Base-by-base conservation (phyloP, 257 asterid species). In the Ilex aquifolium region DNA sequence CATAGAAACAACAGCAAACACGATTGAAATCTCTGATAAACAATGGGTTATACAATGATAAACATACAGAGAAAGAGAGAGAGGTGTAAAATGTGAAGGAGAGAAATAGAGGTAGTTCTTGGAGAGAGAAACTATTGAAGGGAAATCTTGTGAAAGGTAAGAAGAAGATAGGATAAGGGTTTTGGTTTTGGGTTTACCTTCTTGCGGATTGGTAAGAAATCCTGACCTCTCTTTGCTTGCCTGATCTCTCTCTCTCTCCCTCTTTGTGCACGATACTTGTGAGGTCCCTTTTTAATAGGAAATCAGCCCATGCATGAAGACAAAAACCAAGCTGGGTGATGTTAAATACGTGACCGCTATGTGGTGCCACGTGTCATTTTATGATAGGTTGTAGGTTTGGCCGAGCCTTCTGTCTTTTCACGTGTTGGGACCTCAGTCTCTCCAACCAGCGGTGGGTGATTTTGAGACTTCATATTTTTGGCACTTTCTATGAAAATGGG, bases 111-210 rank as follows among this genome's bases (percentile, higher is more conserved):
- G 49, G 30, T 31, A 10, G 5, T 56, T 16, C 42, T n/a, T n/a
- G n/a, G n/a, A n/a, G n/a, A 71, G 29, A 59, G 57, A 50, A 61
- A 65, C 65, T 14, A 69, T 44, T 50, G 69, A 59, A 65, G 71
- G 79, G 71, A 21, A 78, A 74, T 72, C 73, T 72, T 31, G 74
- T 64, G 84, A 64, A 54, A 8, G 68, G 42, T 36, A 69, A 59
- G 57, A 32, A 57, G 85, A 75, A 70, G 95, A 87, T 82, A 80
- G 85, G 96, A 83, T 77, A 82, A 82, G 95, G 68, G 68, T 61
- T 66, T 76, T 67, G 68, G 68, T 61, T 64, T 76, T 67, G 80
- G 77, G 74, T 76, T 75, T 64, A 15, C 59, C 69, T 61, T 52
- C 13, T 50, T 52, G 71, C 57, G 81, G 87, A 77, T 82, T 84